These are phyloP conservation scores for Tulasnella sp. DNA, from an alignment of 768 basidiomycete species.

Conservation along the genomic window DNA sequence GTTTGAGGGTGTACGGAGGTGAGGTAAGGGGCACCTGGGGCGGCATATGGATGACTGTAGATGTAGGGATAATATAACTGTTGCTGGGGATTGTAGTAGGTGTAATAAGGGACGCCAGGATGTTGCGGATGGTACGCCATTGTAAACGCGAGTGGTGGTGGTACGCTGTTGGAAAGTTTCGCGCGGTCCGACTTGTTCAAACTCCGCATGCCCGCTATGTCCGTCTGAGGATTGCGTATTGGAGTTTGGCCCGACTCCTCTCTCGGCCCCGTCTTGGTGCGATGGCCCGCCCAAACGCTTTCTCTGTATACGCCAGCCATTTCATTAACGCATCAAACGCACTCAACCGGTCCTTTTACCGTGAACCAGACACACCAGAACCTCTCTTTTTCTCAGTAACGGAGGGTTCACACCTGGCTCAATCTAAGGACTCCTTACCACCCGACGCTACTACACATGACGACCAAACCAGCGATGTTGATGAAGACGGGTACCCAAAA, in stretches of 20 bases:
- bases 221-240: neutral
- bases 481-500: conserved; percentile 37
- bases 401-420: conserved; percentile 56
- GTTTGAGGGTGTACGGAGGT: conserved; percentile 5
- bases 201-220: neutral
- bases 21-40: neutral
- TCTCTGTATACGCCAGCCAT: conserved; percentile 72
- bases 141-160: neutral
- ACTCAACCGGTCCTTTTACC: conserved; percentile 44
- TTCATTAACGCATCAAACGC: conserved; percentile 45
- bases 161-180: too few relatives aligned
- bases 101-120: neutral
- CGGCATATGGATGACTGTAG: conserved; percentile 7
- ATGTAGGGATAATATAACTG: conserved; percentile 13
- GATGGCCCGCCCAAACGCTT: conserved; percentile 28
- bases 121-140: conserved; percentile 8
- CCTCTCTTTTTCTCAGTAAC: conserved; percentile 82
- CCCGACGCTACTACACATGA: conserved; percentile 12
- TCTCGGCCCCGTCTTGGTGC: neutral
- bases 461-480: conserved; percentile 16
- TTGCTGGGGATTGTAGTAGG: conserved; percentile 7
- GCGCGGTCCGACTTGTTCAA: too few relatives aligned
- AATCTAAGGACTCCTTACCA: conserved; percentile 43
- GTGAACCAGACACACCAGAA: conserved; percentile 6
- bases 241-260: neutral